These are phyloP conservation scores for Vanderwaltozyma yarrowii DNA, from an alignment of 805 yeast genomes.

Conservation along the genomic window DNA sequence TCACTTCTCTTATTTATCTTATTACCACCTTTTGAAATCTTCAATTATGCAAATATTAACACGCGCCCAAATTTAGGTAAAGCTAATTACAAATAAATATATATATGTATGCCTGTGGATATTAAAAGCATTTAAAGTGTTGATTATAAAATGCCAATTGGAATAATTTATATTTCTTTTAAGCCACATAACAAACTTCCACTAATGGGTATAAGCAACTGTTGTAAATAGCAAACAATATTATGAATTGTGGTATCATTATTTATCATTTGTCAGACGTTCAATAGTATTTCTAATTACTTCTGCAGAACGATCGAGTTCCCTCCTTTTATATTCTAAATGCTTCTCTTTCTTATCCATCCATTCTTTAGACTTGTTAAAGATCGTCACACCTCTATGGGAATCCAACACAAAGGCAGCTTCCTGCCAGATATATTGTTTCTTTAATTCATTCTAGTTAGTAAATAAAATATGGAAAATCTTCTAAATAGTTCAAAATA, in stretches of 20 bases:
- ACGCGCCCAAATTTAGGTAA: too few species aligned
- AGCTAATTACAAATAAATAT: too few species aligned
- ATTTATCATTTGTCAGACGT: conserved; percentile 5
- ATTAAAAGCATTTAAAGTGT: too few species aligned
- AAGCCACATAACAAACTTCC: too few species aligned
- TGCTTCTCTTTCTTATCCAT: conserved; percentile 18
- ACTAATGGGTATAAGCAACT: too few species aligned
- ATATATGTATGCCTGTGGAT: too few species aligned
- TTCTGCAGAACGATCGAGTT: conserved; percentile 18
- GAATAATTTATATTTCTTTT: too few species aligned
- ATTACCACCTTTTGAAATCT: too few species aligned
- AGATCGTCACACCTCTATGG: conserved; percentile 20
- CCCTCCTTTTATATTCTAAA: conserved; percentile 13
- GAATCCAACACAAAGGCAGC: conserved; percentile 26
- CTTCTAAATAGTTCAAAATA: neutral
- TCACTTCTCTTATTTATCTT: too few species aligned
- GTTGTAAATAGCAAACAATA: too few species aligned
- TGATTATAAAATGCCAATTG: too few species aligned
- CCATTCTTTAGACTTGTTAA: conserved; percentile 23
- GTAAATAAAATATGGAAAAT: neutral
- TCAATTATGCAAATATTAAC: too few species aligned
- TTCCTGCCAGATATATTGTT: conserved; percentile 27
- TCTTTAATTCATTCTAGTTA: conserved; percentile 6
- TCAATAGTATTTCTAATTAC: conserved; percentile 22
- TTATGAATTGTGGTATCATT: neutral